A percentile compares a stretch with the other conserved stretches of the same genome.
These are phyloP conservation scores for Chlorella sp. DNA, from an alignment of 139 green algal genomes.

Conservation along the genomic window DNA sequence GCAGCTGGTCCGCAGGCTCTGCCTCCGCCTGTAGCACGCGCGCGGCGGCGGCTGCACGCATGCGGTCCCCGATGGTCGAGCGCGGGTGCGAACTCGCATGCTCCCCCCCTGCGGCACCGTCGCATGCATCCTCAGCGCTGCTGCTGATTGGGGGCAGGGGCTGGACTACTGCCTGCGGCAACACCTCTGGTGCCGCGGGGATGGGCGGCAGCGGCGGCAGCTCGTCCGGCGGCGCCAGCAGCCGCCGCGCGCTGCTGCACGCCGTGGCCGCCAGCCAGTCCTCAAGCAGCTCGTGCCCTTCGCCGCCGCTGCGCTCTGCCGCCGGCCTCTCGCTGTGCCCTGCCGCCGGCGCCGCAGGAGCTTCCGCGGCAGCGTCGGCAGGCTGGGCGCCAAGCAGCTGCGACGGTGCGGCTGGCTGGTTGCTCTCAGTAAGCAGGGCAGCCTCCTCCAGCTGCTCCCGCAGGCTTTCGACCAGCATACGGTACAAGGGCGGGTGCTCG, in stretches of 20 bases:
- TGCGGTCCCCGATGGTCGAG: background rate
- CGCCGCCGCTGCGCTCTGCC: background rate
- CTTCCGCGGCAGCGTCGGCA: background rate
- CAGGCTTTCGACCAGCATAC: conserved; percentile 2
- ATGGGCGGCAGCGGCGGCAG: conserved; percentile 5
- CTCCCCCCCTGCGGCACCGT: background rate
- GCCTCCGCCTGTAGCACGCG: conserved; percentile 5
- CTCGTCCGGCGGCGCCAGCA: background rate
- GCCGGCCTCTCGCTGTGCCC: background rate
- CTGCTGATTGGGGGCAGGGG: background rate
- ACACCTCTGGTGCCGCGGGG: background rate
- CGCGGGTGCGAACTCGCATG: background rate
- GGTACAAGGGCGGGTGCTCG: conserved; percentile 1
- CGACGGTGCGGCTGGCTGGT: background rate
- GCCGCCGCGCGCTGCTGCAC: background rate
- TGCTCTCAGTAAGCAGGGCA: background rate
- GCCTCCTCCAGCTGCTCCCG: conserved; percentile 2
- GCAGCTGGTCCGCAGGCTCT: conserved; percentile 28
- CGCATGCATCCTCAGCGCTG: background rate
- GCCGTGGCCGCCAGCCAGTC: conserved; percentile 2
- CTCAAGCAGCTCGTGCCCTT: background rate
- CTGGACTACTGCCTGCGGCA: background rate
- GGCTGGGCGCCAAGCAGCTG: background rate
- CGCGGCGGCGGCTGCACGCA: background rate
- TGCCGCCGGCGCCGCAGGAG: background rate